Conservation (phyloP, 345 rosid genomes). For the Eucalyptus decipiens region DNA sequence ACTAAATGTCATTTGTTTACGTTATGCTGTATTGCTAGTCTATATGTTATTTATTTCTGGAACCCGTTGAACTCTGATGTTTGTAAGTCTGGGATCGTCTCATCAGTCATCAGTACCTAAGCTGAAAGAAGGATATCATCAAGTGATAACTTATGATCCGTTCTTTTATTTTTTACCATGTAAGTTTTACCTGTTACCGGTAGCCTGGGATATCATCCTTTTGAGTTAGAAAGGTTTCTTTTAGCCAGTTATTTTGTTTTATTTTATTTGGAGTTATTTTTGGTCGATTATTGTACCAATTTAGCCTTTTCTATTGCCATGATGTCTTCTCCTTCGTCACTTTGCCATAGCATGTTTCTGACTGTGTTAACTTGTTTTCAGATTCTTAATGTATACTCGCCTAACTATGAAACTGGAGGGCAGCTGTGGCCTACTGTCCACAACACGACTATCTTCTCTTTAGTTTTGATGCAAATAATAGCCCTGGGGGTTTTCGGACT, state of each 20-base stretch:
- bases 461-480: constrained; percentile 72
- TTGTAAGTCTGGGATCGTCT: not conserved
- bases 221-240: not conserved
- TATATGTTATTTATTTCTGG: not conserved
- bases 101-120: too few species aligned
- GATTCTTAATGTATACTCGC: constrained; percentile 69
- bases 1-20: not conserved
- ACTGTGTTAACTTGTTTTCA: constrained; percentile 4
- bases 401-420: constrained; percentile 78
- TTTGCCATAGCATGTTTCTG: not conserved
- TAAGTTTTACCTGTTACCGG: not conserved
- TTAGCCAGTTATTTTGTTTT: not conserved
- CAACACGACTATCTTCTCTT: constrained; percentile 73
- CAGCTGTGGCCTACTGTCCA: constrained; percentile 80
- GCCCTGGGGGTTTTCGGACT: constrained; percentile 83
- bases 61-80: not conserved
- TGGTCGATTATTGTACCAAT: not conserved
- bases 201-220: not conserved
- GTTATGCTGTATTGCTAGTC: not conserved
- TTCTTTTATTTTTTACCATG: not conserved
- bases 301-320: not conserved
- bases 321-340: not conserved
- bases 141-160: too few species aligned
- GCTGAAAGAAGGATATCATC: too few species aligned
- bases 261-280: not conserved